phyloP scores from a whole-genome alignment of 1,284 basidiomycete species.

The Xerocomus cyaneibrunnescens region DNA sequence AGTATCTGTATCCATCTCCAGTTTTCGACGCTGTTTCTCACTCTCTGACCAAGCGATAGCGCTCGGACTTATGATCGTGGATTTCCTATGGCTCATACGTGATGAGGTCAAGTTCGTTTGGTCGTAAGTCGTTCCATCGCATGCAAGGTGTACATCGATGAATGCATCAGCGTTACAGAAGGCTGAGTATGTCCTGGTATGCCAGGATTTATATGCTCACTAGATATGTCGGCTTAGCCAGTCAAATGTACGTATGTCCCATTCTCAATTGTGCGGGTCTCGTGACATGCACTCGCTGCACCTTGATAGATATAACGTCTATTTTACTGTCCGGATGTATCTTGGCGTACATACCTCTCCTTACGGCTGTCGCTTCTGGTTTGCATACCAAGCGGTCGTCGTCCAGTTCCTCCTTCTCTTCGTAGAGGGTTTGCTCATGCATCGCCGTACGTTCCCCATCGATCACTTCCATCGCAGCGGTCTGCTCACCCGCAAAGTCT shows the following conservation, averaged over 20 bases:
- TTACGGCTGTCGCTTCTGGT: conserved; percentile 18
- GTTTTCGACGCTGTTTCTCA: not conserved
- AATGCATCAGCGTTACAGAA: conserved; percentile 2
- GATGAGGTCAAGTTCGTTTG: conserved; percentile 21
- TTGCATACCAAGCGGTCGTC: conserved; percentile 16
- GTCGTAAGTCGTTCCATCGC: conserved; percentile 11
- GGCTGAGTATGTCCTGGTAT: conserved; percentile 6
- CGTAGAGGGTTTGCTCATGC: conserved; percentile 17
- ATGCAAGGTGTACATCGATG: not conserved
- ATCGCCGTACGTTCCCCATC: conserved; percentile 11
- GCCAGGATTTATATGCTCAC: conserved; percentile 13
- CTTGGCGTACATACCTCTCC: conserved; percentile 7
- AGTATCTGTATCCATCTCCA: not conserved
- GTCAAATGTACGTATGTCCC: conserved; percentile 20
- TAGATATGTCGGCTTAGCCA: conserved; percentile 17
- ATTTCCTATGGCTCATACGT: conserved; percentile 14
- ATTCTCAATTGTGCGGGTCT: no score
- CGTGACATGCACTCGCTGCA: not conserved
- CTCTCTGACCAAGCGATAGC: conserved; percentile 1
- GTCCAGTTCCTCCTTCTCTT: conserved; percentile 17
- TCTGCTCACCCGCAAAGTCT: not conserved
- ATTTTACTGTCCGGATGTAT: conserved; percentile 20
- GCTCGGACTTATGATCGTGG: conserved; percentile 16
- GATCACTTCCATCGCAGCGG: not conserved
- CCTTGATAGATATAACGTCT: conserved; percentile 19